Evolutionary conservation across 176 grass and related monocot genomes (phyloP), one percentile per base, ranked within the genome.

Genomic region (Oryza rufipogon): DNA sequence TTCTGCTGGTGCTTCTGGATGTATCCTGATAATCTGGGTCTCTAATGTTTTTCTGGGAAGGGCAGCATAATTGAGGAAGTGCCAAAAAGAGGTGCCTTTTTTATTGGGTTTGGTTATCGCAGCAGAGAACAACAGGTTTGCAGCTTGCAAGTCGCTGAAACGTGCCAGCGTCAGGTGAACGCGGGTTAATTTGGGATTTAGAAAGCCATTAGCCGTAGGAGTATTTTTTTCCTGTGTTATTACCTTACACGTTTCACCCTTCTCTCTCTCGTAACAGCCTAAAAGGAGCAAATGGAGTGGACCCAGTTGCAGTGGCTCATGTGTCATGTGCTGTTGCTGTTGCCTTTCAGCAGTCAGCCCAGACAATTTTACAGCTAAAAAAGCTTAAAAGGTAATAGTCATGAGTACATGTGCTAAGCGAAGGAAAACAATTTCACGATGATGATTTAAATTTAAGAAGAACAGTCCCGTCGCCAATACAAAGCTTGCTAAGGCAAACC

Each of bases 161-260:
- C 56, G 56, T 61, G 56, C 56, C 51, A 25, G 5, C 15, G 30
- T 17, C 64, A 23, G 38, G 49, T 73, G 13, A 88, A 54, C 82
- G 36, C 52, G 46, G 58, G 33, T 63, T 9, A 8, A 63, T 63
- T 22, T 23, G n/a, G 58, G 19, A 22, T 26, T 23, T 15, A 26
- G 28, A 49, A 78, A 49, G 4, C 1, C 6, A 10, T 76, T 51
- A 7, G 28, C 47, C 0, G 48, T 22, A 38, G 36, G 6, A 38
- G 0, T 38, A 10, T 46, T 68, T 32, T 36, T 66, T 13, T 20
- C 20, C 20, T 54, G 34, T 39, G 30, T 32, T 32, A 38, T 42
- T n/a, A 2, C n/a, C 49, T 80, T 36, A 22, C 54, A 23, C 5
- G 2, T 30, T 34, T 61, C 36, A 10, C 56, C 56, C 52, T 49